Evolutionary conservation across 306 rosid species (phyloP), one percentile per base, ranked within the genome.

Genomic region (Cucumis sativus): DNA sequence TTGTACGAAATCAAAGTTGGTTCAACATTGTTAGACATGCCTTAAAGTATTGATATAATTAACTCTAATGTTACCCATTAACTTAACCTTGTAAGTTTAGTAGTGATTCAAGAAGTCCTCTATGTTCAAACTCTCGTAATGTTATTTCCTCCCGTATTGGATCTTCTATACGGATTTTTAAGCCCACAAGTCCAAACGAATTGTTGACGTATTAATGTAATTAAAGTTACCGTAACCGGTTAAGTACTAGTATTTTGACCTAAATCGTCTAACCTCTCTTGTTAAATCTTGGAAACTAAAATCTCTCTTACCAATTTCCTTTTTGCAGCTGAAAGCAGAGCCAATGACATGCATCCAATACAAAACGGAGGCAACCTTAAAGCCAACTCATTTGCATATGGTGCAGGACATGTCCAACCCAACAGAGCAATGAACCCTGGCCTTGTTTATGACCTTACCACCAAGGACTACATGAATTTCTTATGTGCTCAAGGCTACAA

Each of bases 391-490:
- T 84, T 86, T 25, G 87, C 64, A 0, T 86, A 86, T 21, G 97
- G 97, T n/a, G 77, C 90, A 21, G 97, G 97, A 16, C 87, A 86
- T 8, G 79, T 91, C 37, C 74, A 30, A 17, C 91, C 94, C 0
- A 86, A 84, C 79, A 70, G 11, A 3, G 97, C 89, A 2, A 40
- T 25, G n/a, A 60, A 86, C 49, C 94, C 94, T 0, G 97, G 94
- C 57, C 97, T 91, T 78, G 85, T 89, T 20, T 91, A 91, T 49
- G 97, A 91, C 74, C 43, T 83, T 1, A 72, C 81, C 6, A 30
- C 41, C 0, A 72, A 80, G 17, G 92, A 89, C 68, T 86, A 91
- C 80, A 52, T 89, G 74, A 86, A 89, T 81, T 85, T 80, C 77
- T 69, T 89, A 61, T 91, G 97, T 41, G 82, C 80, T 64, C 88